Evolutionary conservation across 345 rosid species (phyloP).

Genomic region (Aquilaria yunnanensis): DNA sequence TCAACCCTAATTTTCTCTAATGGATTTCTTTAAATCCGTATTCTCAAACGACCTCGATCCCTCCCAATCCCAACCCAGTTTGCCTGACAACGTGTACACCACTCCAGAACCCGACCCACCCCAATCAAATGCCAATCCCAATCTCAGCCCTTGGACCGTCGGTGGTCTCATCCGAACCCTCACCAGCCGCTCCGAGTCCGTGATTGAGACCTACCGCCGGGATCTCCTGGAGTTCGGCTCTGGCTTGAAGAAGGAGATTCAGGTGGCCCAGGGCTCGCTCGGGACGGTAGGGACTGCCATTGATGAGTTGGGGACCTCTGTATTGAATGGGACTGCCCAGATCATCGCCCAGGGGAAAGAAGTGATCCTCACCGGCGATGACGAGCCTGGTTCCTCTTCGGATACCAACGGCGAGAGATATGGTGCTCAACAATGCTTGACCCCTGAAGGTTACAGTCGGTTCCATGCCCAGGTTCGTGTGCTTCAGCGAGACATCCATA

Average conservation of each 20-base stretch:
- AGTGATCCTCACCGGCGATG: constrained; percentile 53
- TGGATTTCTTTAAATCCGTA: constrained; percentile 89
- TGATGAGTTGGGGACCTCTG: constrained; percentile 66
- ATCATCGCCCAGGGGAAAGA: constrained; percentile 84
- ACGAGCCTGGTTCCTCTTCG: constrained; percentile 48
- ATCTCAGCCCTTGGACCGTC: constrained; percentile 36
- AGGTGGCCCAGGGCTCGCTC: constrained; percentile 83
- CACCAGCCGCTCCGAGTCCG: constrained; percentile 65
- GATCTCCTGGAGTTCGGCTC: constrained; percentile 81
- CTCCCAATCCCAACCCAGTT: constrained; percentile 18
- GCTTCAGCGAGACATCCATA: constrained; percentile 54
- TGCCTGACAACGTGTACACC: too few species aligned
- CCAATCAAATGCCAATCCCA: constrained; percentile 6
- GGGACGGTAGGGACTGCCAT: constrained; percentile 56
- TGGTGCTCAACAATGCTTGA: constrained; percentile 28
- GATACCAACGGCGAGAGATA: constrained; percentile 16
- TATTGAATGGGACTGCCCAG: constrained; percentile 70
- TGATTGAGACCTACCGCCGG: constrained; percentile 76
- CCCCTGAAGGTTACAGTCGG: constrained; percentile 57
- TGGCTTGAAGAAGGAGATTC: constrained; percentile 82
- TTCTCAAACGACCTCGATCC: constrained; percentile 59
- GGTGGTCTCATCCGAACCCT: constrained; percentile 59
- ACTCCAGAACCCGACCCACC: constrained; percentile 2
- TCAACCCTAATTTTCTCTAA: constrained; percentile 10
- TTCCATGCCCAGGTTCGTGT: constrained; percentile 64